A percentile compares a stretch with the other conserved stretches of the same genome.
Evolutionary conservation across 2,329 filamentous ascomycete species (phyloP).

Genomic region (Periglandula ipomoeae): DNA sequence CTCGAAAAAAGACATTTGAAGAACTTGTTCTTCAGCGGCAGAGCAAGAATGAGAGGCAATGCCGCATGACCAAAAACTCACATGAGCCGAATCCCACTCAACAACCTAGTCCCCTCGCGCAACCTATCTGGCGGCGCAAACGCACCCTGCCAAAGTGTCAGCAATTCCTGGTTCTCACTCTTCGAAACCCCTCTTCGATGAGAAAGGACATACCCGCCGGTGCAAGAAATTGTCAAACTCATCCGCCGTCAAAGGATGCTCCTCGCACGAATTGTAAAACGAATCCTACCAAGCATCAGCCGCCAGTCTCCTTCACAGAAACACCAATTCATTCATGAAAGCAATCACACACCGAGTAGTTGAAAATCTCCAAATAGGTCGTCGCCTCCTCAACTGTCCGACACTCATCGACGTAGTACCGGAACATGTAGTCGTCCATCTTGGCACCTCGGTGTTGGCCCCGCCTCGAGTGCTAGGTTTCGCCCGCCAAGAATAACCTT

Average conservation of each 20-base stretch:
- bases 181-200: too few relatives aligned
- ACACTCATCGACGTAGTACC: constrained; percentile 37
- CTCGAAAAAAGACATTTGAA: not conserved
- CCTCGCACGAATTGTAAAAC: constrained; percentile 38
- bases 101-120: constrained; percentile 32
- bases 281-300: constrained; percentile 33
- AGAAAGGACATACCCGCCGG: constrained; percentile 32
- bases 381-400: constrained; percentile 41
- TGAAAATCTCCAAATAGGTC: constrained; percentile 48
- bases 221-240: constrained; percentile 51
- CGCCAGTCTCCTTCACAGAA: too few relatives aligned
- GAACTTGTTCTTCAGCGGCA: not conserved
- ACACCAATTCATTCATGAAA: not conserved
- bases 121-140: constrained; percentile 37
- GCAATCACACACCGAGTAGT: constrained; percentile 41
- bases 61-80: constrained; percentile 23
- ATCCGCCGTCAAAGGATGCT: constrained; percentile 40
- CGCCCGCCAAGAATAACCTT: not conserved
- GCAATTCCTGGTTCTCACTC: not conserved
- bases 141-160: constrained; percentile 33
- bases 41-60: not conserved
- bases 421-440: constrained; percentile 54
- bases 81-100: constrained; percentile 46
- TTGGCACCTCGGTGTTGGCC: constrained; percentile 9
- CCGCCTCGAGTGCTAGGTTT: too few relatives aligned